Evolutionary conservation across 768 basidiomycete genomes (phyloP).

Genomic region (Mycena epipterygia): DNA sequence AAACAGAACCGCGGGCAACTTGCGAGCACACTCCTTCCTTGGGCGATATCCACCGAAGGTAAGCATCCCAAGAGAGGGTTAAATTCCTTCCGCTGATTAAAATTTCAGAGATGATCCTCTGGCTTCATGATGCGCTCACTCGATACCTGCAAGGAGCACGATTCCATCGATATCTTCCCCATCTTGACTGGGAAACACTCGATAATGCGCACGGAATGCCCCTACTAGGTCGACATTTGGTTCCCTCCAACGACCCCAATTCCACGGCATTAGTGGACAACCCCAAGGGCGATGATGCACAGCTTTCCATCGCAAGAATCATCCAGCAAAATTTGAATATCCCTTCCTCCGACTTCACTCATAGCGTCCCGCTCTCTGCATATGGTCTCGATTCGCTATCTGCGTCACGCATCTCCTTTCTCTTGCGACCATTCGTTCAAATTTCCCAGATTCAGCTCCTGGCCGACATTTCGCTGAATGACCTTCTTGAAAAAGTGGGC

Average conservation of each 20-base stretch:
- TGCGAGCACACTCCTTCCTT: background rate
- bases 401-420: conserved; percentile 17
- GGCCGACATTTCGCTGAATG: conserved; percentile 1
- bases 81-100: no score
- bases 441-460: conserved; percentile 18
- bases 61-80: conserved; percentile 34
- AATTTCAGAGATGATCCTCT: conserved; percentile 48
- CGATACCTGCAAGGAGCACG: background rate
- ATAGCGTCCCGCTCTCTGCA: conserved; percentile 54
- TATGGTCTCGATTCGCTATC: conserved; percentile 46
- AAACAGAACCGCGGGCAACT: no score
- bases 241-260: background rate
- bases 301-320: conserved; percentile 31
- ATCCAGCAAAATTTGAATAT: conserved; percentile 42
- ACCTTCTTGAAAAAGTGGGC: background rate
- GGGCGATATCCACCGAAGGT: conserved; percentile 22
- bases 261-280: background rate
- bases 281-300: background rate
- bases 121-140: conserved; percentile 50
- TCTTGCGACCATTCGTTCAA: conserved; percentile 4
- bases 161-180: conserved; percentile 11
- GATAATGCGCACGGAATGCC: conserved; percentile 10
- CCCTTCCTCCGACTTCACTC: conserved; percentile 48
- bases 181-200: background rate
- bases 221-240: background rate